A percentile compares a stretch with the other conserved stretches of the same genome.
Evolutionary conservation across 345 rosid species (phyloP).

Genomic region (Boechera retrofracta): DNA sequence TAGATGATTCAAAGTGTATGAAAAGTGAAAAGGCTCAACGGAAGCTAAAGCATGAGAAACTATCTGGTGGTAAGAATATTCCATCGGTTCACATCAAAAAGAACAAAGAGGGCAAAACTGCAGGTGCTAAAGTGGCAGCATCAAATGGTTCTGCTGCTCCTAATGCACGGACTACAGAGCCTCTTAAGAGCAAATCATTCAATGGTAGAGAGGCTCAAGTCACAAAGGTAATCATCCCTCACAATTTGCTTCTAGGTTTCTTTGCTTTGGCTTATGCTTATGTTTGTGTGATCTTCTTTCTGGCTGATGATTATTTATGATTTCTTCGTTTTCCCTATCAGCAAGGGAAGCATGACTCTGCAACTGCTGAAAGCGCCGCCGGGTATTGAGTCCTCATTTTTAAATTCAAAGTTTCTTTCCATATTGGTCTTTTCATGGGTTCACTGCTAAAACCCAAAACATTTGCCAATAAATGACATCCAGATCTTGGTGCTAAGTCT

Average conservation of each 20-base stretch:
- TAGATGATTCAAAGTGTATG: constrained; percentile 44
- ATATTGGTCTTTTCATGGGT: neutral
- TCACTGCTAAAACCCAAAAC: constrained; percentile 1
- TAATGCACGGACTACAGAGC: constrained; percentile 50
- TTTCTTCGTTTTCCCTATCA: constrained; percentile 53
- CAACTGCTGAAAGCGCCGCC: constrained; percentile 49
- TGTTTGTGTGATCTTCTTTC: constrained; percentile 4
- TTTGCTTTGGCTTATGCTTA: constrained; percentile 4
- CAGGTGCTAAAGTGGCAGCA: constrained; percentile 41
- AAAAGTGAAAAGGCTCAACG: constrained; percentile 53
- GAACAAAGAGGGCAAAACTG: constrained; percentile 52
- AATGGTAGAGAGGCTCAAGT: constrained; percentile 55
- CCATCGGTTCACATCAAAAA: constrained; percentile 54
- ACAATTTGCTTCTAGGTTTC: neutral
- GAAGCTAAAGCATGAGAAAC: constrained; percentile 61
- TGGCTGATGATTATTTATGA: constrained; percentile 45
- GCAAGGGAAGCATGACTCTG: constrained; percentile 59
- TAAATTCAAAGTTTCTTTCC: constrained; percentile 22
- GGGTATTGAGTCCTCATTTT: constrained; percentile 53
- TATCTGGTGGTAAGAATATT: constrained; percentile 47
- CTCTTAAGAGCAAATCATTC: constrained; percentile 58
- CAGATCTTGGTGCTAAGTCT: constrained; percentile 7
- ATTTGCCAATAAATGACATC: constrained; percentile 15
- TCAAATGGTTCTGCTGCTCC: constrained; percentile 64
- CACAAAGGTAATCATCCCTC: constrained; percentile 53